Evolutionary conservation across 768 basidiomycete genomes (phyloP).

Genomic region (Hericium coralloides): DNA sequence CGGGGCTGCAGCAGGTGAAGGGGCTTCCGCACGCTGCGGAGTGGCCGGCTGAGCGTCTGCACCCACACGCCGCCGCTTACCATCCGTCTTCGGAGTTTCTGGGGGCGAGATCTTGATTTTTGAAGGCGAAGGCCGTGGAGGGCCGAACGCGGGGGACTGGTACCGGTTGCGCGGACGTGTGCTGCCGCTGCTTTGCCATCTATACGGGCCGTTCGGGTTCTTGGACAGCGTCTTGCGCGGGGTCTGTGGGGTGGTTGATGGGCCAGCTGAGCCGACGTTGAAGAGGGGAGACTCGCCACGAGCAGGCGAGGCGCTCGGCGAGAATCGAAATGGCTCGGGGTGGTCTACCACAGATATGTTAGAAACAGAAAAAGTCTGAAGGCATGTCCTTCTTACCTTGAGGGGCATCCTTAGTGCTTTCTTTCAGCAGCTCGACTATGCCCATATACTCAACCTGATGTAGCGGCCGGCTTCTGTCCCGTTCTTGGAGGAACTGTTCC

Average conservation of each 20-base stretch:
- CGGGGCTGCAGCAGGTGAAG: constrained; percentile 4
- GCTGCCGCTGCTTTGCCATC: constrained; percentile 72
- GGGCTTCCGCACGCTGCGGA: constrained; percentile 22
- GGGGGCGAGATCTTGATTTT: constrained; percentile 34
- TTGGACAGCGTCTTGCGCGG: constrained; percentile 47
- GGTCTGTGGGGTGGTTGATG: constrained; percentile 22
- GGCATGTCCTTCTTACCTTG: background rate
- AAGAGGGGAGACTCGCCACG: constrained; percentile 28
- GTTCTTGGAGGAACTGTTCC: constrained; percentile 37
- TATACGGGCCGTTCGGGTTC: constrained; percentile 70
- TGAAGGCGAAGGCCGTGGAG: constrained; percentile 36
- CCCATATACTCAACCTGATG: constrained; percentile 45
- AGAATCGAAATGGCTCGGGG: constrained; percentile 56
- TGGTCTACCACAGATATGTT: no score
- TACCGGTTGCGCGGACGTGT: constrained; percentile 62
- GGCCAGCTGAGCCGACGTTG: constrained; percentile 14
- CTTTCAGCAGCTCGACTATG: constrained; percentile 45
- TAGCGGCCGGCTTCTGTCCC: constrained; percentile 34
- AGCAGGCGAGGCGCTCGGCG: constrained; percentile 34
- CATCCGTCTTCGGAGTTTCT: constrained; percentile 34
- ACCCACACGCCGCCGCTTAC: constrained; percentile 54
- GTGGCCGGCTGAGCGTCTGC: constrained; percentile 31
- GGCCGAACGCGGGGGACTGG: constrained; percentile 63
- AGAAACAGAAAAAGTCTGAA: background rate
- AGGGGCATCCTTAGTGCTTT: constrained; percentile 37